A percentile compares a stretch with the other conserved stretches of the same genome.
These are phyloP conservation scores for Bimuria novae-zelandiae DNA, from an alignment of 2,329 filamentous ascomycete species.

Conservation along the genomic window DNA sequence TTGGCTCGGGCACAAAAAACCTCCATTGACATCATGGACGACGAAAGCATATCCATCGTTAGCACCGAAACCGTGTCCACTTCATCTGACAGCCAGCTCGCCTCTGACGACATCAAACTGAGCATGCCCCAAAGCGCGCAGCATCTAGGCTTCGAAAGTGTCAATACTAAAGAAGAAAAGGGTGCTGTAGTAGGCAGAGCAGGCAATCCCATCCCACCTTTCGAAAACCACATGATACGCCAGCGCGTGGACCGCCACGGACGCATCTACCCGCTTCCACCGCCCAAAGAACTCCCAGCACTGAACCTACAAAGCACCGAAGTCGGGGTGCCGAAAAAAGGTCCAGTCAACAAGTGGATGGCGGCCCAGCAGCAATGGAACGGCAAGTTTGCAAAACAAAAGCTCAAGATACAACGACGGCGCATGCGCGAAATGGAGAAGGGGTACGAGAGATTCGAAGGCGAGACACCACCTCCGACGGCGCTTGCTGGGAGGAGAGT, in stretches of 20 bases:
- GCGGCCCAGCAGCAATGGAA: constrained; percentile 75
- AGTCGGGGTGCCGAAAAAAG: constrained; percentile 79
- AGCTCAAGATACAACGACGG: constrained; percentile 72
- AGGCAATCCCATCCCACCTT: constrained; percentile 79
- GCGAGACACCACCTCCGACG: constrained; percentile 80
- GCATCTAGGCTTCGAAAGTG: constrained; percentile 25
- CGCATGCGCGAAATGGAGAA: constrained; percentile 72
- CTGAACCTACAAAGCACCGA: constrained; percentile 66
- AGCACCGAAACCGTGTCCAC: constrained; percentile 57
- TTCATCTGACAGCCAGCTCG: constrained; percentile 21
- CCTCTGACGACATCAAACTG: constrained; percentile 30
- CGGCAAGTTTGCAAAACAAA: constrained; percentile 68
- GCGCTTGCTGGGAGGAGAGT: constrained; percentile 75
- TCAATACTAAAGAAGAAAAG: constrained; percentile 17
- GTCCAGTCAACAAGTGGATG: constrained; percentile 83
- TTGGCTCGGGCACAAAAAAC: constrained; percentile 80
- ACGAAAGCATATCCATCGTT: constrained; percentile 76
- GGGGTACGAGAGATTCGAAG: constrained; percentile 71
- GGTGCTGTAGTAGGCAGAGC: constrained; percentile 71
- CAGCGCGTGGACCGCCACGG: constrained; percentile 84
- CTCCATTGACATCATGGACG: constrained; percentile 79
- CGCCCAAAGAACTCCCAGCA: constrained; percentile 67
- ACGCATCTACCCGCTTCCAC: constrained; percentile 68
- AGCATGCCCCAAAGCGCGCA: constrained; percentile 19
- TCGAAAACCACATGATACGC: constrained; percentile 87